Evolutionary conservation across 2,329 filamentous ascomycete genomes (phyloP).

Genomic region (Alternaria arborescens): DNA sequence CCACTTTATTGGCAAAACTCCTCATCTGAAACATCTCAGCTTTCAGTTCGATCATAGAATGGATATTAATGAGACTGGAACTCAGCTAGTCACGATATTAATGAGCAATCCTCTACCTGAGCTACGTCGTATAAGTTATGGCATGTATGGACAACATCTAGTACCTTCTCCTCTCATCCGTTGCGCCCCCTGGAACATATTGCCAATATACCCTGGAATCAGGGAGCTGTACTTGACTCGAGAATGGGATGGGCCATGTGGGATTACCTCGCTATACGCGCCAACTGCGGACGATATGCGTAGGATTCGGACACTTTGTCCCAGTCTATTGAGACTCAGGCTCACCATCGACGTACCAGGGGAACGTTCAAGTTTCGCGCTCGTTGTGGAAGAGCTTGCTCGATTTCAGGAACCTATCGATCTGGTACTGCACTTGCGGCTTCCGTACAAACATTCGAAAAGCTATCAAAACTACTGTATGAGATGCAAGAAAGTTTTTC

Average conservation of each 20-base stretch:
- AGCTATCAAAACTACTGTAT: neutral
- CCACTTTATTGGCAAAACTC: neutral
- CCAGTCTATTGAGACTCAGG: neutral
- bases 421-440: constrained; percentile 1
- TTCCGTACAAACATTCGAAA: neutral
- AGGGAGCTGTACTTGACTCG: neutral
- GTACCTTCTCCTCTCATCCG: neutral
- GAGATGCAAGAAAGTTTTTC: constrained; percentile 1
- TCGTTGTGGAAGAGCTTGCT: constrained; percentile 4
- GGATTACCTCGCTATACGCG: neutral
- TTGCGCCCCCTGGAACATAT: neutral
- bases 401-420: constrained; percentile 1
- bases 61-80: neutral
- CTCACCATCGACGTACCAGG: neutral
- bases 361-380: neutral
- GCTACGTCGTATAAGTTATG: neutral
- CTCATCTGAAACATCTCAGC: neutral
- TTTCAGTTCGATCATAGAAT: neutral
- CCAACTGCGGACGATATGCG: neutral
- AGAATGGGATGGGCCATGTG: neutral
- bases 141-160: neutral
- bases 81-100: neutral
- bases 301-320: constrained; percentile 4
- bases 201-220: neutral
- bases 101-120: neutral